These are phyloP conservation scores for Aaosphaeria pasadenensis DNA, from an alignment of 2,329 filamentous ascomycete species.

Conservation along the genomic window DNA sequence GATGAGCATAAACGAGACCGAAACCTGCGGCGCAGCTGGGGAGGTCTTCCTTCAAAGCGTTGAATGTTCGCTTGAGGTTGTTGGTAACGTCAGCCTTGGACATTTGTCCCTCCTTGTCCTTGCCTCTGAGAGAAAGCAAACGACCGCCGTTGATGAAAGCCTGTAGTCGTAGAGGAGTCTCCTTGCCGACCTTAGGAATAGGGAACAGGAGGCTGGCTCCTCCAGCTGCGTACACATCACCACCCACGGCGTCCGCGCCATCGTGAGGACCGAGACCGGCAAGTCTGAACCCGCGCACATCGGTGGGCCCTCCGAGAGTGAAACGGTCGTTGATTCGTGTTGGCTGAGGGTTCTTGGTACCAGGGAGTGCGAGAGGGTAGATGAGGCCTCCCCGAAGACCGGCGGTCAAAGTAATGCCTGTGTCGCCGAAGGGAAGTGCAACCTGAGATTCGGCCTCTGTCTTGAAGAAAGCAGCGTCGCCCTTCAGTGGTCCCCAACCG, in stretches of 20 bases:
- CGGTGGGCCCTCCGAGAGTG: conserved; percentile 88
- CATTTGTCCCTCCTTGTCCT: conserved; percentile 44
- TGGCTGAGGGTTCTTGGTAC: conserved; percentile 54
- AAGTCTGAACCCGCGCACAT: conserved; percentile 89
- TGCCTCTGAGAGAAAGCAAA: conserved; percentile 68
- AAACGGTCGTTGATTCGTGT: conserved; percentile 93
- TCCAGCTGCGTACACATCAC: conserved; percentile 87
- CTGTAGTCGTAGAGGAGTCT: conserved; percentile 83
- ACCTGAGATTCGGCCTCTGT: conserved; percentile 80
- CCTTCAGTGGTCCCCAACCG: conserved; percentile 76
- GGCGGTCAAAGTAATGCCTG: conserved; percentile 77
- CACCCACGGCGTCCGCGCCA: conserved; percentile 79
- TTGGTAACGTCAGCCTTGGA: conserved; percentile 50
- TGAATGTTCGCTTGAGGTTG: conserved; percentile 61
- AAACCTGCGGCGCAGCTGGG: conserved; percentile 85
- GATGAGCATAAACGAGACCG: conserved; percentile 92
- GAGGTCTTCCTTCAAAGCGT: conserved; percentile 68
- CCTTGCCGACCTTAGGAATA: conserved; percentile 74
- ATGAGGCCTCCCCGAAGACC: conserved; percentile 79
- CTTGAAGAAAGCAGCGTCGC: conserved; percentile 93
- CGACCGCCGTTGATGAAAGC: conserved; percentile 89
- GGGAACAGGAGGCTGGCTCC: conserved; percentile 84
- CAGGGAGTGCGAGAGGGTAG: conserved; percentile 71
- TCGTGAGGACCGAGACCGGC: conserved; percentile 87
- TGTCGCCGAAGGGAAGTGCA: conserved; percentile 70